Evolutionary conservation across 371 early-diverging fungal genomes (phyloP), one percentile per base, ranked within the genome.

Genomic region (Gilbertella persicaria): DNA sequence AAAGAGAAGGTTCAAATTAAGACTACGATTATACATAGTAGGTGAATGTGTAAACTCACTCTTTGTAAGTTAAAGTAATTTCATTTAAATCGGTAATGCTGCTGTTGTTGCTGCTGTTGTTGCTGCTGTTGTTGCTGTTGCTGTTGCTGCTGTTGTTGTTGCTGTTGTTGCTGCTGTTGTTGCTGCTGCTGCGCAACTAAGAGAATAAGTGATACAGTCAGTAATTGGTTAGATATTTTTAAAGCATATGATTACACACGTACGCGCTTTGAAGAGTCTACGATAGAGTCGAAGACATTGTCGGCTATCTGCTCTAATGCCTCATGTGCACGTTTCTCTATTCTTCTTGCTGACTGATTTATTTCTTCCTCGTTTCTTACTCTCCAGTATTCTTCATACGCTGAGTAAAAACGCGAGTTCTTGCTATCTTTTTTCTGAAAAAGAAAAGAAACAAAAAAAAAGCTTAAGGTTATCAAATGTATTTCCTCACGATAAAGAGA

Each of bases 1-100:
- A 52, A 52, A 52, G 36, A 52, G 44, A 52, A 52, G 52, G 44
- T 43, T 52, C 33, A 52, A 43, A n/a, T 29, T 52, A 44, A 43
- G 52, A 52, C 44, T 42, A 43, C 12, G 25, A 35, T 19, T 19
- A 52, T 43, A 52, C 44, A 44, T 52, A 52, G 44, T 52, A 52
- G 35, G 52, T 52, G n/a, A n/a, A n/a, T n/a, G n/a, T n/a, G n/a
- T n/a, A 36, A 43, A 33, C 36, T 43, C 33, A 52, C 52, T 52
- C 35, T 52, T 52, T 50, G 50, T 50, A 50, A 41, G 23, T 50
- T 40, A 30, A 41, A 30, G 29, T 30, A 29, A 41, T 41, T 40
- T 50, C 30, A 41, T 50, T 50, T 41, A 26, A 26, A 38, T 24
- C 35, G 47, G 35, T 35, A 20, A 19, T 46, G 47, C 17, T 46